Base-by-base conservation (phyloP, 2,329 filamentous ascomycete species). In the Monosporascus sp. region DNA sequence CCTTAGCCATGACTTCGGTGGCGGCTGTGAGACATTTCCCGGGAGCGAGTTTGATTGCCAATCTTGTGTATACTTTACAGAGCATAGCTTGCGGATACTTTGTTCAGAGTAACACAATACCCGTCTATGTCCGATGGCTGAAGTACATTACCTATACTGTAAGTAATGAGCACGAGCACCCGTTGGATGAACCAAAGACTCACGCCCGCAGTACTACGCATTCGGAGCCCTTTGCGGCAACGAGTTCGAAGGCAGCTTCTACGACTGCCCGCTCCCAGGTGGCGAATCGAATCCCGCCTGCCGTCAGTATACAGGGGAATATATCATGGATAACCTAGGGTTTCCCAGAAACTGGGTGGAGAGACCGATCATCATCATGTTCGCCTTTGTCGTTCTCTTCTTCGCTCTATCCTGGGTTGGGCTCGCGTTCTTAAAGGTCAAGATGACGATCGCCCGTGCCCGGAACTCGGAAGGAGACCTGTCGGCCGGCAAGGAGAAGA, bases 11-110 rank as follows among this genome's bases (percentile, higher is more conserved):
- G 58, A 76, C 83, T 1, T 87, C 86, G 52, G 81, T 92, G 3
- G 79, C 83, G 0, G 71, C 86, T 0, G 80, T 81, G 0, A 74
- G 88, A 46, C 78, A 85, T 57, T 91, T 92, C 64, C 78, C 87
- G 0, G 83, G 83, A 0, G 87, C 88, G 0, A 88, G 84, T 62
- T 66, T 92, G 24, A 84, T 90, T 47, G 87, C 82, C 9, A 92
- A 92, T 60, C 70, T 91, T 48, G 80, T 78, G 0, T 91, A 85
- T 60, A 92, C 88, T 0, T 59, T 91, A 20, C 88, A 92, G 64
- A 86, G 81, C 2, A 83, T 91, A 73, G 84, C 84, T 0, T 90
- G 87, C 58, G 88, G 88, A 1, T 91, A 86, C 67, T 91, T 92
- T 59, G 82, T 91, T 15, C 87, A 91, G 65, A 77, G 78, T 11